These are phyloP conservation scores for Camelina hispida DNA, from an alignment of 345 rosid genomes.

Conservation along the genomic window DNA sequence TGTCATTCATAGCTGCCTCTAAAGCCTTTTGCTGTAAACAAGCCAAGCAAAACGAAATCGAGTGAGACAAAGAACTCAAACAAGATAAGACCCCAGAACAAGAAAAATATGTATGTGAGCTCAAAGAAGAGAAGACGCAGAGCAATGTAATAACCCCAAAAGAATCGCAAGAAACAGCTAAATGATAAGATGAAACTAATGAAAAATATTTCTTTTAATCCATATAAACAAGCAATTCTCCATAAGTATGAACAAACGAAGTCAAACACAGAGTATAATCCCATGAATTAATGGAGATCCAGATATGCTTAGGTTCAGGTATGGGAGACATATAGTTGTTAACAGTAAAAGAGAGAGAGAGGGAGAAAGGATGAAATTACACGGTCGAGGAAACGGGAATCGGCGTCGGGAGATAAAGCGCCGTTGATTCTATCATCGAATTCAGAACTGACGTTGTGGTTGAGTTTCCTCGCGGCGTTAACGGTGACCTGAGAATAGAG, in stretches of 20 bases:
- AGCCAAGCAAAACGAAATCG: slow-evolving; percentile 9
- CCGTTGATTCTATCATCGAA: slow-evolving; percentile 67
- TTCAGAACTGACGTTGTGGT: slow-evolving; percentile 52
- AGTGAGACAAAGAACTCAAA: slow-evolving; percentile 12
- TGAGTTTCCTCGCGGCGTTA: slow-evolving; percentile 44
- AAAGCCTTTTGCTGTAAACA: slow-evolving; percentile 82
- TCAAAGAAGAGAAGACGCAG: background rate
- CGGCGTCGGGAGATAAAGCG: slow-evolving; percentile 54
- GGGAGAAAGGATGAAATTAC: slow-evolving; percentile 38
- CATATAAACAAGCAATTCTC: too few relatives aligned
- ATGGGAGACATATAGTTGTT: background rate
- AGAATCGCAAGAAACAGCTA: slow-evolving; percentile 1
- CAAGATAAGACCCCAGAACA: background rate
- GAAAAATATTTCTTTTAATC: background rate
- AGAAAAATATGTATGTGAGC: background rate
- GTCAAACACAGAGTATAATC: too few relatives aligned
- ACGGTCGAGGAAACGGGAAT: slow-evolving; percentile 83
- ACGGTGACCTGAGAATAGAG: slow-evolving; percentile 41
- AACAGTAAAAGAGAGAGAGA: background rate
- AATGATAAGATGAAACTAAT: slow-evolving; percentile 9
- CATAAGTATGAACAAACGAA: too few relatives aligned
- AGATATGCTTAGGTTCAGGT: background rate
- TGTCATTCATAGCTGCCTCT: slow-evolving; percentile 94
- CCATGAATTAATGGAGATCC: background rate
- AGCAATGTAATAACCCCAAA: background rate